Conservation (phyloP, 2,329 filamentous ascomycete species). For the Purpureocillium takamizusanense region DNA sequence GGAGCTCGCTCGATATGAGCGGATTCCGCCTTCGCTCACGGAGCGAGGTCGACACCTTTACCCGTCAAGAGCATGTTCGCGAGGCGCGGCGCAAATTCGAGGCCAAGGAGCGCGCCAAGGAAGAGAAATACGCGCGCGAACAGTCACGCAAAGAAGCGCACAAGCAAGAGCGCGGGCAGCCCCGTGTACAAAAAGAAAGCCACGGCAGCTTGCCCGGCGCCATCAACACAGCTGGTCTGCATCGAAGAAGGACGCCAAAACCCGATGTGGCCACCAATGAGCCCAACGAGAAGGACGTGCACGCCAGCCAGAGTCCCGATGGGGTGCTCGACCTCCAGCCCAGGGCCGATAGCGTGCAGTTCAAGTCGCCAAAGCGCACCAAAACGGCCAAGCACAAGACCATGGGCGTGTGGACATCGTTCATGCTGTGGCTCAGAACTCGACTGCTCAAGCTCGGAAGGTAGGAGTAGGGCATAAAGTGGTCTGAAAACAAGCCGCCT, state of each 20-base stretch:
- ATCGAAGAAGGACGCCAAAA: conserved; percentile 16
- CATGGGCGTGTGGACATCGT: conserved; percentile 52
- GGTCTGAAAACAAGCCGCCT: too few relatives aligned
- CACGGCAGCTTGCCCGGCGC: conserved; percentile 22
- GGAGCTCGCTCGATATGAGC: conserved; percentile 47
- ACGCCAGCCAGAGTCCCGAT: conserved; percentile 19
- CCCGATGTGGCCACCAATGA: conserved; percentile 16
- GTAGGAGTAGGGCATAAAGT: conserved; percentile 18
- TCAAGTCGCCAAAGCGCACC: conserved; percentile 31
- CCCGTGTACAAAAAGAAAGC: conserved; percentile 30
- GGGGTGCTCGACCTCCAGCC: conserved; percentile 8
- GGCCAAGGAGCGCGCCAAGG: conserved; percentile 51
- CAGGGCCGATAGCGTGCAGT: conserved; percentile 32
- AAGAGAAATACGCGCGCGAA: conserved; percentile 53
- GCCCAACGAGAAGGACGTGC: conserved; percentile 34
- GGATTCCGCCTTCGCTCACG: conserved; percentile 52
- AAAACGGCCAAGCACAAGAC: conserved; percentile 50
- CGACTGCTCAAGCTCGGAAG: conserved; percentile 30
- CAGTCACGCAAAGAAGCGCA: conserved; percentile 50
- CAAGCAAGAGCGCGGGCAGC: conserved; percentile 43
- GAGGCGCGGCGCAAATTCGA: conserved; percentile 55
- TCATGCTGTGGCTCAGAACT: conserved; percentile 57
- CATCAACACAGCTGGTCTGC: conserved; percentile 20
- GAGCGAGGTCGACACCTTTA: conserved; percentile 48
- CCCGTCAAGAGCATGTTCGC: conserved; percentile 47